These are phyloP conservation scores for Erodium moschatum DNA, from an alignment of 441 rosid species.

Conservation along the genomic window DNA sequence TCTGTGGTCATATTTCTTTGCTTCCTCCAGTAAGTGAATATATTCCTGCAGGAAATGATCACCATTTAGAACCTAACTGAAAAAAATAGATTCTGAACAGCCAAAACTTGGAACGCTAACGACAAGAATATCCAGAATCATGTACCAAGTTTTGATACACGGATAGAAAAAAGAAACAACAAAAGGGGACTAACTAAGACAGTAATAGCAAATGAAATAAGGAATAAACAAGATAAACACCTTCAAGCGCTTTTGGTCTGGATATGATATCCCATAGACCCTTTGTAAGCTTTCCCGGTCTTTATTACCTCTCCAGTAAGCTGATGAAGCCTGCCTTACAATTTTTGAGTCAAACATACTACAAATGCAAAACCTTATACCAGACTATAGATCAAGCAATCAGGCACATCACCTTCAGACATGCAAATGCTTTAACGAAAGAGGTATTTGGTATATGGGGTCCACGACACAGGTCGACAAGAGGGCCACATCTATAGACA, in stretches of 20 bases:
- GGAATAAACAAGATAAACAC: constrained; percentile 22
- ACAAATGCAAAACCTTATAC: constrained; percentile 14
- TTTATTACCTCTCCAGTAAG: constrained; percentile 87
- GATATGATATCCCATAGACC: constrained; percentile 94
- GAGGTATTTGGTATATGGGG: constrained; percentile 99
- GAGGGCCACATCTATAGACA: constrained; percentile 91
- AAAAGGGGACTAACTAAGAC: neutral
- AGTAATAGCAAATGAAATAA: neutral
- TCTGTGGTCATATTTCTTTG: constrained; percentile 88
- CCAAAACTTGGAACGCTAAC: neutral
- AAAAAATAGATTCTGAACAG: too few species aligned
- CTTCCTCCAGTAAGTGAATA: constrained; percentile 62
- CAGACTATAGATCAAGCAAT: constrained; percentile 13
- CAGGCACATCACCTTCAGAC: constrained; percentile 58
- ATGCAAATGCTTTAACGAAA: constrained; percentile 83
- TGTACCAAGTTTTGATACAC: too few species aligned
- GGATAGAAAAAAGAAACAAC: too few species aligned
- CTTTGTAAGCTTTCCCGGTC: constrained; percentile 93
- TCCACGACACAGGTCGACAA: constrained; percentile 94
- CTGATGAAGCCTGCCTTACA: constrained; percentile 77
- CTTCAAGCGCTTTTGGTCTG: constrained; percentile 80
- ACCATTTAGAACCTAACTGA: neutral
- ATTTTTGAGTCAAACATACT: constrained; percentile 15
- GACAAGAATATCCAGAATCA: neutral
- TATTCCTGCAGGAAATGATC: constrained; percentile 50